These are phyloP conservation scores for Powellomyces hirtus DNA, from an alignment of 192 early-diverging fungal species.

Conservation along the genomic window DNA sequence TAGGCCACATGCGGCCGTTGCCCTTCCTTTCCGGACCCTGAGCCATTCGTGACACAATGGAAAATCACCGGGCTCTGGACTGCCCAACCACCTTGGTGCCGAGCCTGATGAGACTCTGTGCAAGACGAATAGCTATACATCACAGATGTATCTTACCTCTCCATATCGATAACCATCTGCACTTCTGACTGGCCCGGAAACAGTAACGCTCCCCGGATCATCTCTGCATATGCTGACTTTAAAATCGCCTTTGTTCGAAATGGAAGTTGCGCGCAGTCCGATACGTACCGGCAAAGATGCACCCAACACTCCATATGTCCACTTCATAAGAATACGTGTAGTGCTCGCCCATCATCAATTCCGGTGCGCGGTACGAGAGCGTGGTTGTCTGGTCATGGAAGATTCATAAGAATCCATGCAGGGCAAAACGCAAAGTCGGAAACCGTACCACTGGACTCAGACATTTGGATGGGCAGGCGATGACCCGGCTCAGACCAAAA, in stretches of 20 bases:
- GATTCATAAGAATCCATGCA: no score
- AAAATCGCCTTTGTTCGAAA: no score
- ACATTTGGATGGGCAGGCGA: constrained; percentile 2
- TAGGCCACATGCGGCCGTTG: background rate
- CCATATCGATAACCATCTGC: constrained; percentile 7
- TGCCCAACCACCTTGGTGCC: constrained; percentile 13
- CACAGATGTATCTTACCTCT: background rate
- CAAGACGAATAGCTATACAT: no score
- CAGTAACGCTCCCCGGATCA: background rate
- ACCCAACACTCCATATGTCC: constrained; percentile 33
- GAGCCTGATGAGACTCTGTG: background rate
- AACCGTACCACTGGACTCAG: constrained; percentile 11
- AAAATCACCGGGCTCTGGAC: constrained; percentile 10
- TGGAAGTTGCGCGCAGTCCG: no score
- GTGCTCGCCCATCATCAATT: constrained; percentile 11
- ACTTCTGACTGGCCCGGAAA: constrained; percentile 5
- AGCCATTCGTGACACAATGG: no score
- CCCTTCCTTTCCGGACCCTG: background rate
- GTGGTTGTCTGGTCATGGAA: background rate
- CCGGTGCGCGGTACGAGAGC: constrained; percentile 19
- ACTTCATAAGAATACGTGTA: background rate
- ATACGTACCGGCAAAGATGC: constrained; percentile 27
- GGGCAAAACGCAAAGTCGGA: no score
- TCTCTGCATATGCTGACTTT: background rate
- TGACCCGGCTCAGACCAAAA: constrained; percentile 23